A percentile compares a stretch with the other conserved stretches of the same genome.
Conservation (phyloP, 441 rosid genomes). For the Populus tomentosa region DNA sequence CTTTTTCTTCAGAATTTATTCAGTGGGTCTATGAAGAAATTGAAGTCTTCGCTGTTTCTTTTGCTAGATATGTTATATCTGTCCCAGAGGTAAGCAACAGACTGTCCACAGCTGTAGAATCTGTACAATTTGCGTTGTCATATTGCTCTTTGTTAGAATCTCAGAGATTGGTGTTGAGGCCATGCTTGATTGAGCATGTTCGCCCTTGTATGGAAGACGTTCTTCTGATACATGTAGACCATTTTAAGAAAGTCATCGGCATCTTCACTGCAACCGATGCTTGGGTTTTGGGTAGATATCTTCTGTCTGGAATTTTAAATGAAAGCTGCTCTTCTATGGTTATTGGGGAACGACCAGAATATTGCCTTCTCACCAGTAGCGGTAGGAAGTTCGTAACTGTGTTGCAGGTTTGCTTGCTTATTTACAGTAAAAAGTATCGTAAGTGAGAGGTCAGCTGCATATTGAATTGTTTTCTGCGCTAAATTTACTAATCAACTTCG, state of each 20-base stretch:
- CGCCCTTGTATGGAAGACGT: slow-evolving; percentile 20
- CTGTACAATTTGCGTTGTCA: slow-evolving; percentile 44
- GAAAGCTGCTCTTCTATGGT: slow-evolving; percentile 27
- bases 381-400: slow-evolving; percentile 55
- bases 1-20: slow-evolving; percentile 40
- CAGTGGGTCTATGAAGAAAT: slow-evolving; percentile 52
- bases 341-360: slow-evolving; percentile 42
- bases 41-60: slow-evolving; percentile 35
- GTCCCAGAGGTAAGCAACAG: slow-evolving; percentile 40
- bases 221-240: slow-evolving; percentile 37
- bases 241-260: slow-evolving; percentile 52
- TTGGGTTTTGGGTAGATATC: slow-evolving; percentile 61
- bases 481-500: background rate
- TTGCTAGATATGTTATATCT: slow-evolving; percentile 36
- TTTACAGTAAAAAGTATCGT: background rate
- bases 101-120: slow-evolving; percentile 42
- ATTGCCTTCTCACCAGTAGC: slow-evolving; percentile 54
- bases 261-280: slow-evolving; percentile 47
- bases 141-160: slow-evolving; percentile 34
- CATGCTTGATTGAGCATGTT: background rate
- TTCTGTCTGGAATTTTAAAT: slow-evolving; percentile 39
- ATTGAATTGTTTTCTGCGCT: background rate
- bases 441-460: background rate
- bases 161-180: background rate
- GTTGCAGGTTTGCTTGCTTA: slow-evolving; percentile 43